phyloP scores from a whole-genome alignment of 2,329 filamentous ascomycete species.

The Apiospora hydei region DNA sequence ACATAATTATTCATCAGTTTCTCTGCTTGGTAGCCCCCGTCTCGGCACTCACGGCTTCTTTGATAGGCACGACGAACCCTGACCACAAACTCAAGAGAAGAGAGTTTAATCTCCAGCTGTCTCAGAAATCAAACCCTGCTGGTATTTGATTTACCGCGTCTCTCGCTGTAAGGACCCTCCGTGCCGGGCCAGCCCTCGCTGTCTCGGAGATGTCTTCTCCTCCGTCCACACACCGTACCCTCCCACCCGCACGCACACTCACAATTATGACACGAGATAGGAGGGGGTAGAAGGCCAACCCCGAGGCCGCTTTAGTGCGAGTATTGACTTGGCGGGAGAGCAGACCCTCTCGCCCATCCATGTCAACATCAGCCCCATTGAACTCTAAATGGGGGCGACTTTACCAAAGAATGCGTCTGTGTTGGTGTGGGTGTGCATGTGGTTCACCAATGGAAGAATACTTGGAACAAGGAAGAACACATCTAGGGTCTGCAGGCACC shows the following conservation, averaged over 20 bases:
- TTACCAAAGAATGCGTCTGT: neutral
- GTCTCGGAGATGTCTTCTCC: neutral
- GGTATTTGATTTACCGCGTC: neutral
- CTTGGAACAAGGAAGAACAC: neutral
- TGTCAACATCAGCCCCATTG: neutral
- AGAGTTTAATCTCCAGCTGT: neutral
- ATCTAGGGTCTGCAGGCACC: neutral
- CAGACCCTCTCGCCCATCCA: neutral
- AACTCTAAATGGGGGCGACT: neutral
- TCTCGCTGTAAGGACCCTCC: neutral
- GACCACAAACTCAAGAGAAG: neutral
- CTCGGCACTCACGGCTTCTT: neutral
- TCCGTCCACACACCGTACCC: neutral
- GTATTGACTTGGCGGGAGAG: neutral
- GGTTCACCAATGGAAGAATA: neutral
- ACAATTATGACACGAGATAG: neutral
- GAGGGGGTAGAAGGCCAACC: neutral
- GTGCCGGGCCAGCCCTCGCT: neutral
- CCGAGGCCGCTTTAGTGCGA: neutral
- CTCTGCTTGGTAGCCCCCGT: neutral
- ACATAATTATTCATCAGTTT: neutral
- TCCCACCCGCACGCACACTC: neutral
- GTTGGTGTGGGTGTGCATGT: neutral
- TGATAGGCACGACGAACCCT: no score
- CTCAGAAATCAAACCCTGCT: constrained; percentile 9